A percentile compares a stretch with the other conserved stretches of the same genome.
These are phyloP conservation scores for Sarocladium brachiariae DNA, from an alignment of 2,329 filamentous ascomycete genomes.

Conservation along the genomic window DNA sequence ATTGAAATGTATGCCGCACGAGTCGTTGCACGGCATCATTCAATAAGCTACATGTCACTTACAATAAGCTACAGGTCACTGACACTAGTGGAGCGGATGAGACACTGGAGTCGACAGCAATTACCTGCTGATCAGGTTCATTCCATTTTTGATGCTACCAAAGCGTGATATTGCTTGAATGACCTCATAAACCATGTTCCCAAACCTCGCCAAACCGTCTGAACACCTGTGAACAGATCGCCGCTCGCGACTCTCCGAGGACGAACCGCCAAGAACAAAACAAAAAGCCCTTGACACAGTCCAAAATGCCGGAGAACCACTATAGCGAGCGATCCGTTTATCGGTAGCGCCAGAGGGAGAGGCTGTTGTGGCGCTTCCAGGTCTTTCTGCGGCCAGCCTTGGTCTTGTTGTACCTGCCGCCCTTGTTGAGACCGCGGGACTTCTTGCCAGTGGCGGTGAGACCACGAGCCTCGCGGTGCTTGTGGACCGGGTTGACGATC, in stretches of 20 bases:
- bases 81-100: background rate
- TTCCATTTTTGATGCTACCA: slow-evolving; percentile 9
- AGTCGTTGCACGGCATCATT: too few species aligned
- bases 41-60: too few species aligned
- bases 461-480: slow-evolving; percentile 98
- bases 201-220: slow-evolving; percentile 1
- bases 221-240: background rate
- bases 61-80: too few species aligned
- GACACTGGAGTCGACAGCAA: background rate
- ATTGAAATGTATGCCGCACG: too few species aligned
- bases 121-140: slow-evolving; percentile 8
- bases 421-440: slow-evolving; percentile 98
- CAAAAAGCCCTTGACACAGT: background rate
- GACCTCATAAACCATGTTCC: slow-evolving; percentile 6
- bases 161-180: slow-evolving; percentile 6
- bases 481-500: slow-evolving; percentile 99
- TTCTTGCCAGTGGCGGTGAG: slow-evolving; percentile 99
- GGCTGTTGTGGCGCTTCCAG: slow-evolving; percentile 99
- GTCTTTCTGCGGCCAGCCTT: slow-evolving; percentile 96
- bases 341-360: slow-evolving; percentile 97
- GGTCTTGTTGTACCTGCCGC: slow-evolving; percentile 99
- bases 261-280: background rate
- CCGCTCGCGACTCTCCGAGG: background rate
- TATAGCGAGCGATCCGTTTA: slow-evolving; percentile 39
- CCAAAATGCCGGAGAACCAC: background rate